Evolutionary conservation across 1,284 basidiomycete genomes (phyloP), one percentile per base, ranked within the genome.

Genomic region (Sporisorium graminicola): DNA sequence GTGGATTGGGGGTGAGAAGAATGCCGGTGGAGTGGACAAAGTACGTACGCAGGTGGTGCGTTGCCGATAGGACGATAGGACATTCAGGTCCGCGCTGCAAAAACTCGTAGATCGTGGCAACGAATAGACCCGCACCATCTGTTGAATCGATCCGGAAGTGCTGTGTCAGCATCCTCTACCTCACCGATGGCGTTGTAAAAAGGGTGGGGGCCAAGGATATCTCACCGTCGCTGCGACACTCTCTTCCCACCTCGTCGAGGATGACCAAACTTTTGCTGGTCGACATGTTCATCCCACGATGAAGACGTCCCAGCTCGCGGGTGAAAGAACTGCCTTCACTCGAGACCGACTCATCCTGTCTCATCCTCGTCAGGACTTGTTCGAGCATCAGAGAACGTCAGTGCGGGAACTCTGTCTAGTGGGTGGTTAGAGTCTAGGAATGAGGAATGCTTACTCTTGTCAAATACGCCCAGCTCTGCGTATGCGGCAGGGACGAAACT

Each of bases 241-340:
- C 74, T 44, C 68, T 22, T 16, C 74, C 74, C 2, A 77, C 74
- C 55, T 77, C 74, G 27, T 77, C 74, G 18, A 77, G 66, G 16
- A 77, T 58, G 33, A 77, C 70, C n/a, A 77, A 60, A 35, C 70
- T 72, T 44, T 51, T 27, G 22, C 42, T 51, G 1, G 74, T 77
- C 3, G 74, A 74, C 50, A 61, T 59, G 18, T 66, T 55, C 31
- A 77, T 58, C 18, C 66, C 65, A 35, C 70, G 66, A 40, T 65
- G 64, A 22, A 77, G 60, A 16, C 71, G 65, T 5, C 65, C 66
- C 9, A 77, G 66, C 57, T 77, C 74, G 24, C 63, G 66, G 0
- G 71, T 69, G 37, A 77, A 77, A 0, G 74, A 77, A 54, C 74
- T 77, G 20, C 66, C 70, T 44, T 77, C 71, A 50, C 66, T 70